Percentiles rank a stretch among this genome's conserved stretches.
phyloP scores from a whole-genome alignment of 2,329 filamentous ascomycete genomes.

The Bipolaris oryzae region DNA sequence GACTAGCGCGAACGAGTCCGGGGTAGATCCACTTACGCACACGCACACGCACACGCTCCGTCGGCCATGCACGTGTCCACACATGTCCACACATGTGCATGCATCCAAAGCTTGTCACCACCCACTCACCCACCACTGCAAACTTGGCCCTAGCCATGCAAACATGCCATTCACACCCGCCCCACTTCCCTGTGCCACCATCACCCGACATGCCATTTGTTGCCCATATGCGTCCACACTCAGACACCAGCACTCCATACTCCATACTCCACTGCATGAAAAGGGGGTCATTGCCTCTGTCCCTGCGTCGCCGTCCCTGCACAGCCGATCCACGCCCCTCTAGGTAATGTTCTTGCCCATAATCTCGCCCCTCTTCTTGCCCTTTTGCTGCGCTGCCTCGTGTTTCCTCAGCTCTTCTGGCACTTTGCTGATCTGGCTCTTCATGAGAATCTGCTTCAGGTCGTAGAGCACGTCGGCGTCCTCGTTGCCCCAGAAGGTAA shows the following conservation, averaged over 20 bases:
- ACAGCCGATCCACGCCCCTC: not conserved
- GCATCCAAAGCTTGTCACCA: not conserved
- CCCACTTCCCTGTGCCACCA: not conserved
- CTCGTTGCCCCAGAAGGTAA: slow-evolving; percentile 92
- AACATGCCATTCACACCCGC: not conserved
- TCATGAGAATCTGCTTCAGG: slow-evolving; percentile 91
- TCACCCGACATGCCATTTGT: not conserved
- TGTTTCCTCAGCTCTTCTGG: slow-evolving; percentile 90
- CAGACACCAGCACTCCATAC: no score
- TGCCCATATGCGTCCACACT: no score
- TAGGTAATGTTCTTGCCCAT: slow-evolving; percentile 23
- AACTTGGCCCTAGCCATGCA: not conserved
- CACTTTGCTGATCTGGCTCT: slow-evolving; percentile 85
- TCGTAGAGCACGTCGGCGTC: slow-evolving; percentile 92
- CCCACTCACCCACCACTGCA: not conserved
- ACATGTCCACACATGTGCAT: no score
- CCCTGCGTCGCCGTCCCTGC: not conserved
- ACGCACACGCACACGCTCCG: no score
- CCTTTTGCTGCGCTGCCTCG: slow-evolving; percentile 87
- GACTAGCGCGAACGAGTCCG: slow-evolving; percentile 15
- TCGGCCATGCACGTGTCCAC: not conserved
- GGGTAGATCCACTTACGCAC: slow-evolving; percentile 25
- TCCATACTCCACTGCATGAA: no score
- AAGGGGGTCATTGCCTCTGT: no score
- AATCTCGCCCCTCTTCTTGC: slow-evolving; percentile 39